A percentile compares a stretch with the other conserved stretches of the same genome.
phyloP scores from a whole-genome alignment of 768 basidiomycete genomes.

The Tylopilus felleus region DNA sequence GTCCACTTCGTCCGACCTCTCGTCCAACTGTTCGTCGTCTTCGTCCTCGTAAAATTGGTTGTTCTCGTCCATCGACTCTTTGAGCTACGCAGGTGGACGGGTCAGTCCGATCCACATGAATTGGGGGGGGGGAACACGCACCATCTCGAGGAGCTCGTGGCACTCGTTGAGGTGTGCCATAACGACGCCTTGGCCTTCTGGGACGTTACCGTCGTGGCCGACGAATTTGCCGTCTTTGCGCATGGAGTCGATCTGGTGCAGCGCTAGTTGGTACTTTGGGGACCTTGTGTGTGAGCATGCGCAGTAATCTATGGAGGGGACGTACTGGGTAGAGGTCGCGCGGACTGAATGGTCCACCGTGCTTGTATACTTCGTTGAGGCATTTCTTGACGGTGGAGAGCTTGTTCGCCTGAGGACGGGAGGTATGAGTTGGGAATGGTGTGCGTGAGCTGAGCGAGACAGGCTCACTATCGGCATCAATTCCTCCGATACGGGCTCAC shows the following conservation, averaged over 20 bases:
- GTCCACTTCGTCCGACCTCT: slow-evolving; percentile 6
- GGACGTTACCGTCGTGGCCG: slow-evolving; percentile 81
- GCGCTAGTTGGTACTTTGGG: slow-evolving; percentile 81
- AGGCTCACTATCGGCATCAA: slow-evolving; percentile 86
- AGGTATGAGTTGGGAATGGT: background rate
- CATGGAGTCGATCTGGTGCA: slow-evolving; percentile 93
- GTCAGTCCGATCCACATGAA: background rate
- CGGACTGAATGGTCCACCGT: slow-evolving; percentile 89
- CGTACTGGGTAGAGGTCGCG: slow-evolving; percentile 91
- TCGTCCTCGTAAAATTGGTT: slow-evolving; percentile 54
- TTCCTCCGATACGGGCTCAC: slow-evolving; percentile 97
- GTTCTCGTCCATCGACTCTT: slow-evolving; percentile 76
- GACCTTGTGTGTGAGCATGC: slow-evolving; percentile 3
- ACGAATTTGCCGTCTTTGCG: slow-evolving; percentile 93
- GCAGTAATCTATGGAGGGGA: slow-evolving; percentile 9
- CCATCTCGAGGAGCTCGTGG: slow-evolving; percentile 95
- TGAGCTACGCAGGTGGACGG: slow-evolving; percentile 41
- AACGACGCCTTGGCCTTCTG: slow-evolving; percentile 94
- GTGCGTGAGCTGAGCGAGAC: background rate
- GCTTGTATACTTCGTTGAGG: slow-evolving; percentile 92
- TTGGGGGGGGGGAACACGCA: slow-evolving; percentile 35
- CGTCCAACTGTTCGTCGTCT: slow-evolving; percentile 34
- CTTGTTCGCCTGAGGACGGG: slow-evolving; percentile 78
- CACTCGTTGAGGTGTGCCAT: slow-evolving; percentile 96
- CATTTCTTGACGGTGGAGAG: slow-evolving; percentile 96